Conservation (phyloP, 441 rosid species). For the Populus trichocarpa region DNA sequence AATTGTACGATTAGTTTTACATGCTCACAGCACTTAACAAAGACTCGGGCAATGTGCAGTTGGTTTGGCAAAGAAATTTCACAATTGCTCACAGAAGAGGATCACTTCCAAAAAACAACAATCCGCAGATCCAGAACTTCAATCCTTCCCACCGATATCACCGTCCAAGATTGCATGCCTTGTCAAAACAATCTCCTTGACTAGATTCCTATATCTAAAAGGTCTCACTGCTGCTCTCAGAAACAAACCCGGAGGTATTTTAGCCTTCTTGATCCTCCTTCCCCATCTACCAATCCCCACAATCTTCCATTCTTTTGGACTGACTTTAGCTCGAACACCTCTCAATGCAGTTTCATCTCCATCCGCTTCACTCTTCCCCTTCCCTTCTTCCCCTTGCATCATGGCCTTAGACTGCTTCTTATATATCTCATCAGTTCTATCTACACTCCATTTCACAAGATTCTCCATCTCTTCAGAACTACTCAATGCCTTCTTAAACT, state of each 20-base stretch:
- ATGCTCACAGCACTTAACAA: not conserved
- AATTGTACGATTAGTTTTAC: not conserved
- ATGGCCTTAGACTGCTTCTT: constrained; percentile 45
- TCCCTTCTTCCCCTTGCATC: constrained; percentile 28
- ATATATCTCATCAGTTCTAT: constrained; percentile 40
- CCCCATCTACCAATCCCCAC: constrained; percentile 75
- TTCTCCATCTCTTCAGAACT: constrained; percentile 77
- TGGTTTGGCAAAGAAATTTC: not conserved
- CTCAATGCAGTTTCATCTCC: constrained; percentile 61
- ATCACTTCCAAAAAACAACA: not conserved
- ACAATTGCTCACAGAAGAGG: not conserved
- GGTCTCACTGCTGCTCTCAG: constrained; percentile 81
- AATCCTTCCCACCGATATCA: constrained; percentile 57
- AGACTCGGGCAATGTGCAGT: not conserved
- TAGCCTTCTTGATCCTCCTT: constrained; percentile 72
- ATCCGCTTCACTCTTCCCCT: constrained; percentile 31
- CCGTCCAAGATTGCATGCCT: constrained; percentile 91
- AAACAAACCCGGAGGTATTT: constrained; percentile 78
- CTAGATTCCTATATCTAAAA: constrained; percentile 83
- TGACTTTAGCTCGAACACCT: constrained; percentile 68
- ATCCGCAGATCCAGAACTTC: constrained; percentile 3
- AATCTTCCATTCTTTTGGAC: constrained; percentile 72
- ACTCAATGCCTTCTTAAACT: constrained; percentile 56
- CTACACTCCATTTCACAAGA: constrained; percentile 57
- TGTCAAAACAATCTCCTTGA: constrained; percentile 87